Evolutionary conservation across 169 alveolate species (phyloP), one percentile per base, ranked within the genome.

Genomic region (Plasmodium sp.): DNA sequence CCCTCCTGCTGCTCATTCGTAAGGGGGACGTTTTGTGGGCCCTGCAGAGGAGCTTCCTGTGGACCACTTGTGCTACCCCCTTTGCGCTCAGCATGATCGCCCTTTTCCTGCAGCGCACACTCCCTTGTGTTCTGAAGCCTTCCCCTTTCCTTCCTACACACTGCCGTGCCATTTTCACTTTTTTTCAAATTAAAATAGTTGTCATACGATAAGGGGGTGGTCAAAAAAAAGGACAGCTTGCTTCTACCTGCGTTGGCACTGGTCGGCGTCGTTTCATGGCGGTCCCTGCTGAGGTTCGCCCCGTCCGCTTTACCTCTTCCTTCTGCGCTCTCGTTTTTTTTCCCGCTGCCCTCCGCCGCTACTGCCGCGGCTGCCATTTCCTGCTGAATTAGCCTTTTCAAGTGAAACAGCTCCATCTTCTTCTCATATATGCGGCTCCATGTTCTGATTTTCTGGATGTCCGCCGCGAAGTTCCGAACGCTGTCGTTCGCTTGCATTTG

Each of bases 341-440:
- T 51, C 22, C 4, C 75, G 34, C 9, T 84, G 31, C 31, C 75
- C 3, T 16, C 39, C 43, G 33, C 12, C 48, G 73, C 39, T 71
- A 7, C 58, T 84, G 33, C 12, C n/a, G 73, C 22, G 41, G n/a
- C 39, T 84, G 81, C 36, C 79, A 85, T 85, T 85, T 85, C 84
- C 31, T 85, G 56, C 34, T 74, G 93, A 74, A 85, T 85, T 48
- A 74, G 14, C 81, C 75, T 85, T 43, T 85, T 85, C 54, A 85
- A 85, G 62, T 75, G 80, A 75, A 85, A 85, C 5, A 75, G 34
- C 43, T 75, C 81, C 10, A 75, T 27, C 45, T 51, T 74, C 12
- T 75, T 84, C 56, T 85, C 85, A 84, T 84, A 41, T 36, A 84
- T 84, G 33, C 74, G 74, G 31, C 71, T 84, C 92, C 92, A 85